Base-by-base conservation (phyloP, 768 basidiomycete genomes). In the Termitomyces sp. region DNA sequence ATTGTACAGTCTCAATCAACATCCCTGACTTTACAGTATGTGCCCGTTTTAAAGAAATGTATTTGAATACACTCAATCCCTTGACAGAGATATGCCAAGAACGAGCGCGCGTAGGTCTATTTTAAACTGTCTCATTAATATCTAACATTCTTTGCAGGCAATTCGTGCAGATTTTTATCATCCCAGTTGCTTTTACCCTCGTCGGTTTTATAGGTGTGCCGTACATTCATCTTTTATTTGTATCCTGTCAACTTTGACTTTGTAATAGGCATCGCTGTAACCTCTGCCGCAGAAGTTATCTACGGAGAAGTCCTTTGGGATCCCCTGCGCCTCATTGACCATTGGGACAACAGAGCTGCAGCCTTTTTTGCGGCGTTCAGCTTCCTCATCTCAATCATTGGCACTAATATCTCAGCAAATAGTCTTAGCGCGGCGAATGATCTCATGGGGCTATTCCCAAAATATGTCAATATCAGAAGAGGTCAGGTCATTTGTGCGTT, bases 301-400 rank as follows among this genome's bases (percentile, higher is more conserved):
- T 94, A 94, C 65, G 90, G 87, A 9, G 70, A 73, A 57, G 63
- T 77, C 6, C 68, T 81, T 11, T 88, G 93, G 93, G 88, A 94
- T 65, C 92, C 92, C 0, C 78, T 89, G 3, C 73, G 74, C 55
- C 81, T 94, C 62, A 88, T 93, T 65, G 83, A 89, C 68, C 77
- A 76, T 36, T 95, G 92, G 92, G 83, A 89, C 64, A 94, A 91
- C 70, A 86, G 94, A 36, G 86, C 90, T 0, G 91, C 88, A 0
- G 85, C 87, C 7, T 95, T 95, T 77, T 95, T 95, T 67, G 85
- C 85, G 6, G 79, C 89, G 0, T 85, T 91, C 68, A 81, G 84
- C 39, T 93, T 93, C 67, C 76, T 81, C 39, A 72, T 94, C 31
- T 84, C 89, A 6, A 90, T 86, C 0, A 77, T 93, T 48, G 87